Evolutionary conservation across 345 rosid genomes (phyloP), one percentile per base, ranked within the genome.

Genomic region (Gossypium bickii): DNA sequence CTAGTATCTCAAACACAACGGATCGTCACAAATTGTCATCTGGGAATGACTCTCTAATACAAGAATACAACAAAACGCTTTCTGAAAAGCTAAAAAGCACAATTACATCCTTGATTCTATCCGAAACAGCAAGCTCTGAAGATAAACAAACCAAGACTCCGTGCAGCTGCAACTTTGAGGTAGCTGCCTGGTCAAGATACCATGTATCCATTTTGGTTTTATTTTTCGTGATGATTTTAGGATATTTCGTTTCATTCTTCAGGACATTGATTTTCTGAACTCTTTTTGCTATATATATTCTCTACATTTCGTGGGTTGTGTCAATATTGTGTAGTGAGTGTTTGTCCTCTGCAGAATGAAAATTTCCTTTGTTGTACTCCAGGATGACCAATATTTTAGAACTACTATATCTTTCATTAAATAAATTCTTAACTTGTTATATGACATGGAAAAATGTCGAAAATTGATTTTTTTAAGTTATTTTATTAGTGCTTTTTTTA

Each of bases 41-140:
- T n/a, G 45, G 11, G 72, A 70, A 82, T 24, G 84, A 77, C 65
- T 78, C 81, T 51, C 48, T 62, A n/a, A 70, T 74, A 58, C 82
- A 78, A 83, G 85, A 90, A 76, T 86, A 81, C 20, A 80, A 87
- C 81, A 84, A 84, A 71, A 65, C 78, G 78, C 90, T 88, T 79
- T 76, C 82, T 47, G 86, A 78, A 74, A 81, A 58, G 70, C 79
- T 92, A 75, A 80, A 82, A 76, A 81, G 43, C 81, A 82, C 79
- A 72, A 67, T 86, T 41, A 65, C 82, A 65, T 80, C 79, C 12
- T 45, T 89, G 76, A 77, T 76, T 48, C 69, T 78, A 56, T 78
- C 86, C 64, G 86, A 88, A 67, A 78, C 84, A 71, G 27, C 60
- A 17, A 29, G 72, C 61, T 11, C 61, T 3, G 85, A 78, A 76